phyloP scores from a whole-genome alignment of 306 rosid species.

The Ormosia emarginata region DNA sequence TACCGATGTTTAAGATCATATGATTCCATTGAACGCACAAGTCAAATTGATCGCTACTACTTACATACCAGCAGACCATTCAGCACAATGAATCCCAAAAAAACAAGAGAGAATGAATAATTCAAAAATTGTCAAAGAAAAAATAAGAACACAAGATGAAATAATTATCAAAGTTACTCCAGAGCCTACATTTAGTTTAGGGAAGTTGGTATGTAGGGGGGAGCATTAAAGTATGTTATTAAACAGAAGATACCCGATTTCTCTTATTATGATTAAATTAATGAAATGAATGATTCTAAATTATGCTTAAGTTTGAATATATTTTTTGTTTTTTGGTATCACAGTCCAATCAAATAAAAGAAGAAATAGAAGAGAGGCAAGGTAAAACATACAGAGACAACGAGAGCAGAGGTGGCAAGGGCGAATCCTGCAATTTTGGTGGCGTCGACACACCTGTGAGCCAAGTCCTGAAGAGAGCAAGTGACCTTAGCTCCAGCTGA shows the following conservation, averaged over 20 bases:
- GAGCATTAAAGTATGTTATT: background rate
- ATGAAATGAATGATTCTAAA: background rate
- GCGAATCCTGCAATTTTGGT: constrained; percentile 91
- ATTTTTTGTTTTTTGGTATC: background rate
- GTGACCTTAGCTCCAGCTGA: constrained; percentile 13
- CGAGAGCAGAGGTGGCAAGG: constrained; percentile 96
- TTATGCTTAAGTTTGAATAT: background rate
- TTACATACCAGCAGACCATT: background rate
- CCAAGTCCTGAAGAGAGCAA: constrained; percentile 56
- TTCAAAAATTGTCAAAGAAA: background rate
- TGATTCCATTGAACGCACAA: background rate
- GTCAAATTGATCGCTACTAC: background rate
- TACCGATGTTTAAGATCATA: background rate
- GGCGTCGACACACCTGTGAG: constrained; percentile 67
- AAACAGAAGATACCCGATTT: background rate
- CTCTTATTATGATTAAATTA: background rate
- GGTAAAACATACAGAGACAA: constrained; percentile 71
- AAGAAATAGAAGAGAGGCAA: background rate
- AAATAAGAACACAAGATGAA: background rate
- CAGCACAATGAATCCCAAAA: background rate
- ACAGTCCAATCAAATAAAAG: background rate
- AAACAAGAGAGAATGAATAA: background rate
- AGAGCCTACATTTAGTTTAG: background rate
- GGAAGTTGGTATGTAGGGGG: too few species aligned
- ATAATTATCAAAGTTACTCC: background rate